Base-by-base conservation (phyloP, 257 asterid genomes). In the Solanum pennellii region DNA sequence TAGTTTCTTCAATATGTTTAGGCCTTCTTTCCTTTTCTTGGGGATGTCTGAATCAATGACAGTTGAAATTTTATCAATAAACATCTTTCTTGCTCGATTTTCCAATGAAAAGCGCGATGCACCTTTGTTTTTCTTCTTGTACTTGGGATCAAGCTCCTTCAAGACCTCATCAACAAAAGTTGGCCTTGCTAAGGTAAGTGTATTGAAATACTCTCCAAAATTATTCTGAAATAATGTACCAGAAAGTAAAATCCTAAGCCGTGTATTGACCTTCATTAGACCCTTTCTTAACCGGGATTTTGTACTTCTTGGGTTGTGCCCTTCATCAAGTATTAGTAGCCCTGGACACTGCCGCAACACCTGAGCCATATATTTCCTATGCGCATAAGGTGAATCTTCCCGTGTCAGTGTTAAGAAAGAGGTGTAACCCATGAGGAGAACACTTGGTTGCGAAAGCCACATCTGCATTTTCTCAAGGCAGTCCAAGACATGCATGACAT, bases 291-390 rank as follows among this genome's bases (percentile, higher is more conserved):
- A 94, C 88, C 99, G 93, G 4, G 99, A 97, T 86, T 97, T 97
- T 0, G 99, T 97, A 86, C 99, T 97, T 92, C 99, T 93, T 0
- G 99, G 99, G 87, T 97, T 97, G 88, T 97, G 99, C 87, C 99
- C 99, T 90, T 97, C 99, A 44, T 97, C 99, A 31, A 97, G 97
- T 76, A 97, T 90, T 82, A 97, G 74, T 60, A 97, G 95, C n/a
- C 98, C 99, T 0, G 99, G 99, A 75, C 99, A 96, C 79, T 96
- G 97, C 87, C 93, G 90, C 86, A 97, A 89, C 23, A 97, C 92
- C 86, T 96, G 98, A 56, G 97, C 97, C 99, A 97, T 97, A 77
- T 97, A 97, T 89, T 96, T 95, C 92, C 99, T 91, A 83, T 97
- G 99, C 5, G 99, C 99, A 73, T 97, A 95, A 42, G 91, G 95